Evolutionary conservation across 2,329 filamentous ascomycete species (phyloP), one percentile per base, ranked within the genome.

Genomic region (Beauveria medogensis): DNA sequence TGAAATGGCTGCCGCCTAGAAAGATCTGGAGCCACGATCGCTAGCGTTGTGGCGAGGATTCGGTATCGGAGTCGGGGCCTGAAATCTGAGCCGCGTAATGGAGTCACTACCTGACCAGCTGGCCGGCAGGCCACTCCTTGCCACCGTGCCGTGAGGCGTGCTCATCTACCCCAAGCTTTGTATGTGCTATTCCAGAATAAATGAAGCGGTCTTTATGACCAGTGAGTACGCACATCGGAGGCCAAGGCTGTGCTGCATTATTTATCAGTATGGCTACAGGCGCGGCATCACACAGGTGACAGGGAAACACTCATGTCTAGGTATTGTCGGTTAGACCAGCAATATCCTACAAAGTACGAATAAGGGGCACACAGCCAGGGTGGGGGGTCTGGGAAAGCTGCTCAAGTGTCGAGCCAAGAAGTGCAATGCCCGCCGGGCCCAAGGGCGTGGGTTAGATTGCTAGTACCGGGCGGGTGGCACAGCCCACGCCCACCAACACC

Each of bases 11-110:
- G 55, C 44, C 40, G 44, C 20, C 30, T 41, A 37, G 16, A 16
- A 30, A 53, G 24, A 8, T 24, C 9, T 12, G 18, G 37, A 44
- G 37, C 37, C 14, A 52, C 12, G 24, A 37, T 22, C n/a, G 18
- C 24, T 46, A 53, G 56, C 37, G 48, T 53, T 59, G 40, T 48
- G 48, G 56, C 52, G 56, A 59, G 56, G 37, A 37, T 37, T 37
- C 34, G 12, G 34, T 37, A 37, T 37, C 40, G 43, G 40, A 40
- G 46, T 53, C 22, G n/a, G 18, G 48, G 48, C 56, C 48, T 46
- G 48, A 59, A 46, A n/a, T 34, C 28, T 46, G 56, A 26, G 47
- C 47, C 52, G 47, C 26, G 7, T 41, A 5, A 40, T 28, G 44
- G 24, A 26, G 22, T 37, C 46, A 41, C 34, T 24, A 30, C 40